phyloP scores from a whole-genome alignment of 768 basidiomycete species.

The Basidioascus undulatus region DNA sequence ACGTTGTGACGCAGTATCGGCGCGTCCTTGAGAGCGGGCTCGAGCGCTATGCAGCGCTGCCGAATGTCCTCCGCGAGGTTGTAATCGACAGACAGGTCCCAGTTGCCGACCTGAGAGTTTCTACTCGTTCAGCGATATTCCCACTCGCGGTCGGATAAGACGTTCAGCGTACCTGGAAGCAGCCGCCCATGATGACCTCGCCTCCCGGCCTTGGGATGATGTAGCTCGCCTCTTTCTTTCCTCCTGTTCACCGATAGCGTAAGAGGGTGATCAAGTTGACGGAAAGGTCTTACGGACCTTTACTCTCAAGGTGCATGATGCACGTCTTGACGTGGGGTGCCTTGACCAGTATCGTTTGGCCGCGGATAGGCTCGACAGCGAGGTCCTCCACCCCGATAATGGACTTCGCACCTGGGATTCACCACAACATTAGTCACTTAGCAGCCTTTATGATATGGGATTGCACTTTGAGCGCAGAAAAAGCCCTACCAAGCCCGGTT shows the following conservation, averaged over 20 bases:
- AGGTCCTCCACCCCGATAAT: slow-evolving; percentile 63
- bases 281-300: no score
- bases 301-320: no score
- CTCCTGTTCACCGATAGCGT: no score
- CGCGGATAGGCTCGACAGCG: slow-evolving; percentile 47
- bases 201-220: slow-evolving; percentile 37
- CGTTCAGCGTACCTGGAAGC: slow-evolving; percentile 19
- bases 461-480: not conserved
- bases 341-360: slow-evolving; percentile 54
- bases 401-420: slow-evolving; percentile 30
- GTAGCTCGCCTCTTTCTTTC: no score
- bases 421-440: not conserved
- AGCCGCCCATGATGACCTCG: slow-evolving; percentile 32
- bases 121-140: no score
- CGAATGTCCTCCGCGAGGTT: slow-evolving; percentile 25
- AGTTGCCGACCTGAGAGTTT: slow-evolving; percentile 18
- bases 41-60: slow-evolving; percentile 23
- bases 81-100: slow-evolving; percentile 28
- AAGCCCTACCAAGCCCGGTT: slow-evolving; percentile 25
- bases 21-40: slow-evolving; percentile 19
- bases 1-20: slow-evolving; percentile 33
- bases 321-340: slow-evolving; percentile 36
- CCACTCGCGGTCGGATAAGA: no score
- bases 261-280: no score
- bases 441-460: not conserved